Conservation (phyloP, 2,329 filamentous ascomycete genomes). For the Neurospora sp. region DNA sequence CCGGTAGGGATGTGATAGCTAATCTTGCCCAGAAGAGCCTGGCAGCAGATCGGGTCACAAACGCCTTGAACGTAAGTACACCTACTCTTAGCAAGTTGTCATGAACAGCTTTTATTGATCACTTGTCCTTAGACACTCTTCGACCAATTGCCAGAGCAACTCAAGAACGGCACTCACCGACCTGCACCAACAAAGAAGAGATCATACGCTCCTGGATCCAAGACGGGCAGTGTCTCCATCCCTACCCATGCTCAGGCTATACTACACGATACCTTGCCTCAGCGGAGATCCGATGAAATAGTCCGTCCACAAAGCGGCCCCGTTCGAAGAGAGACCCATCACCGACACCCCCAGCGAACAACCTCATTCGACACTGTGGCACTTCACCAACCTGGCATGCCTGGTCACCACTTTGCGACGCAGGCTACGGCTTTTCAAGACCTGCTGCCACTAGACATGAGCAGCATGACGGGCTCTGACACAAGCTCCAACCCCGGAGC, state of each 20-base stretch:
- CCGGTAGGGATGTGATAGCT: constrained; percentile 73
- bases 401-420: constrained; percentile 24
- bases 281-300: constrained; percentile 20
- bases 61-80: constrained; percentile 58
- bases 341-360: constrained; percentile 12
- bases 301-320: constrained; percentile 10
- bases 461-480: constrained; percentile 23
- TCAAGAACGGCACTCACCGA: constrained; percentile 42
- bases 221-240: constrained; percentile 22
- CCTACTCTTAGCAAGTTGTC: neutral
- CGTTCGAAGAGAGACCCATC: constrained; percentile 8
- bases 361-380: constrained; percentile 19
- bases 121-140: constrained; percentile 58
- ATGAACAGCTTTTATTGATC: neutral
- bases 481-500: constrained; percentile 25
- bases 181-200: constrained; percentile 43
- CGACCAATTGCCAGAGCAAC: constrained; percentile 65
- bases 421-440: constrained; percentile 28
- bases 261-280: constrained; percentile 12
- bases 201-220: constrained; percentile 32
- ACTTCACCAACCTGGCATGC: constrained; percentile 18
- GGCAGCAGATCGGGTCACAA: constrained; percentile 78
- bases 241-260: constrained; percentile 18
- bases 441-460: constrained; percentile 35
- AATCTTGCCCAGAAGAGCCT: constrained; percentile 73